phyloP scores from a whole-genome alignment of 139 green algal genomes.

The Chlorella sp. region DNA sequence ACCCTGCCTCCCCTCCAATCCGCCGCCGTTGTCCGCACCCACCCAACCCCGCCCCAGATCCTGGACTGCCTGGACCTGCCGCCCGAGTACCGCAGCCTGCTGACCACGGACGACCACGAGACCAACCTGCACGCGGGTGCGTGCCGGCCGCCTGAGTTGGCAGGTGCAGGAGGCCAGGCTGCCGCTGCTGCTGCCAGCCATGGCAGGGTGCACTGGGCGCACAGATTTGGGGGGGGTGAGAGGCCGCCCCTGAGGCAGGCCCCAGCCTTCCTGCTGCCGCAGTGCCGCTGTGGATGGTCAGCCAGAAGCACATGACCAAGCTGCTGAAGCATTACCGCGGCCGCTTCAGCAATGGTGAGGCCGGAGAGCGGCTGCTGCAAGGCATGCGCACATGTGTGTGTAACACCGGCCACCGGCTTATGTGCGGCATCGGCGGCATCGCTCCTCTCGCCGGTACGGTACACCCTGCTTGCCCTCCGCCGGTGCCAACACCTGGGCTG shows the following conservation, averaged over 20 bases:
- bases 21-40: not conserved
- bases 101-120: constrained; percentile 83
- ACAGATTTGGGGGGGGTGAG: no score
- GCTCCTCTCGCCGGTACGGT: not conserved
- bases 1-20: not conserved
- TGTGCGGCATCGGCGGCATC: no score
- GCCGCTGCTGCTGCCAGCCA: not conserved
- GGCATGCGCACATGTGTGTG: not conserved
- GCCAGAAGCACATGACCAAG: constrained; percentile 72
- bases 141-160: not conserved
- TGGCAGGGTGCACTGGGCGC: not conserved
- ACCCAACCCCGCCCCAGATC: constrained; percentile 11
- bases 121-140: constrained; percentile 81
- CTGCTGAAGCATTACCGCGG: constrained; percentile 72
- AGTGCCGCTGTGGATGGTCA: constrained; percentile 79
- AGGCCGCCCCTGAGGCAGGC: no score
- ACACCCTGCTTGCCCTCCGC: not conserved
- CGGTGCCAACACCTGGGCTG: no score
- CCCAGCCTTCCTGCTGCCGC: not conserved
- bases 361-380: not conserved
- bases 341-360: constrained; percentile 70
- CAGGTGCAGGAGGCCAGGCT: not conserved
- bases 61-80: constrained; percentile 72
- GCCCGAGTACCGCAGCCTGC: constrained; percentile 56
- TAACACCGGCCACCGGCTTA: no score